Percentiles rank a stretch among this genome's conserved stretches.
phyloP scores from a whole-genome alignment of 225 moss, liverwort and hornwort species.

The Lunularia cruciata region DNA sequence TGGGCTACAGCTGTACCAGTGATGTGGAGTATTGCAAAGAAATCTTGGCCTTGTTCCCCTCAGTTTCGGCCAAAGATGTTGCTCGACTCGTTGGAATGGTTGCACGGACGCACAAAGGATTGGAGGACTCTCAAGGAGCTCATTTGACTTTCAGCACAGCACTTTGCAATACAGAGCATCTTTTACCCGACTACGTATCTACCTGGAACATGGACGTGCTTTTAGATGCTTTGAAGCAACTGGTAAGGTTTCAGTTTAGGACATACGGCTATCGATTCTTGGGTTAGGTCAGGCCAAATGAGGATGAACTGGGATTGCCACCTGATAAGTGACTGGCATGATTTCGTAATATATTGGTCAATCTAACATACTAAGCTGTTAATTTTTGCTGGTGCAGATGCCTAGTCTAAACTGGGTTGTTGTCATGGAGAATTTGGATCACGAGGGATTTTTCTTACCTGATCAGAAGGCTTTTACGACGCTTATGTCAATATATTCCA shows the following conservation, averaged over 20 bases:
- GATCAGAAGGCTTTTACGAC: conserved; percentile 70
- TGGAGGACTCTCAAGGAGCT: conserved; percentile 79
- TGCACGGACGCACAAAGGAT: conserved; percentile 75
- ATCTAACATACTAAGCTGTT: no score
- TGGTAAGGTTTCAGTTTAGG: conserved; percentile 49
- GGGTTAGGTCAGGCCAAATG: background rate
- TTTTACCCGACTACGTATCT: conserved; percentile 53
- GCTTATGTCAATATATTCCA: conserved; percentile 70
- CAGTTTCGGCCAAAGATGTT: conserved; percentile 62
- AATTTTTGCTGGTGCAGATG: no score
- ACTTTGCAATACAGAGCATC: conserved; percentile 66
- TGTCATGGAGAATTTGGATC: conserved; percentile 79
- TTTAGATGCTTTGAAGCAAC: conserved; percentile 64
- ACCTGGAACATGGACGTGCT: conserved; percentile 88
- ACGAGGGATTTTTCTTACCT: conserved; percentile 80
- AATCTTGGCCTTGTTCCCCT: conserved; percentile 63
- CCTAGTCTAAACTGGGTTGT: conserved; percentile 70
- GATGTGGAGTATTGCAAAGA: conserved; percentile 89
- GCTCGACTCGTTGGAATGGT: conserved; percentile 77
- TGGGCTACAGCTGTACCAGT: conserved; percentile 82
- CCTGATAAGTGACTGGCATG: no score
- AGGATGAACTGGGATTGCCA: background rate
- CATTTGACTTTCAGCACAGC: conserved; percentile 68
- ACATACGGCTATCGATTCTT: background rate
- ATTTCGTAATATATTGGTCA: no score